Conservation (phyloP, 2,329 filamentous ascomycete species). For the Paramyrothecium sp. region DNA sequence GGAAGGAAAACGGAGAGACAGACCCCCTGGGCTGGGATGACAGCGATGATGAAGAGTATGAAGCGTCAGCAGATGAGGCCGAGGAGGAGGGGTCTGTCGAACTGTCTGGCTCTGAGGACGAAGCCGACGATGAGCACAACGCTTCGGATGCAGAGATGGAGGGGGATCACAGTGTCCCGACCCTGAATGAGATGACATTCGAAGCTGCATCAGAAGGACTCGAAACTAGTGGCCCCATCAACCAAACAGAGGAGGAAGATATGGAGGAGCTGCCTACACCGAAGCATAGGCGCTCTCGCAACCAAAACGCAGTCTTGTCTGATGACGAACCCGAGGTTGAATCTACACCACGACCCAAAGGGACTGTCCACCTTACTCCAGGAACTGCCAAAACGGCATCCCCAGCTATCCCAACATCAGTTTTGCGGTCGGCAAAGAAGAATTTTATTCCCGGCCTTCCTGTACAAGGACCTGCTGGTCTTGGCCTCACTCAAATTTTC, state of each 20-base stretch:
- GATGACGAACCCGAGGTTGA: constrained; percentile 53
- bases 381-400: constrained; percentile 42
- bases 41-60: constrained; percentile 53
- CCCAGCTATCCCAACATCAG: constrained; percentile 58
- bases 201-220: constrained; percentile 33
- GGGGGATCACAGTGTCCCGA: constrained; percentile 30
- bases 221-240: constrained; percentile 18
- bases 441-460: constrained; percentile 69
- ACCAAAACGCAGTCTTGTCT: constrained; percentile 54
- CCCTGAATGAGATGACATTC: constrained; percentile 38
- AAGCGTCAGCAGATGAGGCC: constrained; percentile 33
- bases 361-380: constrained; percentile 37
- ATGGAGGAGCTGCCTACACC: constrained; percentile 37
- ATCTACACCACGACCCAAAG: constrained; percentile 50
- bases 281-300: constrained; percentile 46
- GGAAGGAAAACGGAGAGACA: constrained; percentile 41
- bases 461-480: constrained; percentile 56
- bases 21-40: constrained; percentile 57
- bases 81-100: constrained; percentile 39
- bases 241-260: constrained; percentile 33
- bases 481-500: constrained; percentile 88
- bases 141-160: constrained; percentile 31
- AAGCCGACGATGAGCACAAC: constrained; percentile 23
- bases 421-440: constrained; percentile 67
- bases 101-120: constrained; percentile 44